phyloP scores from a whole-genome alignment of 2,329 filamentous ascomycete species.

The Epicoccum nigrum region DNA sequence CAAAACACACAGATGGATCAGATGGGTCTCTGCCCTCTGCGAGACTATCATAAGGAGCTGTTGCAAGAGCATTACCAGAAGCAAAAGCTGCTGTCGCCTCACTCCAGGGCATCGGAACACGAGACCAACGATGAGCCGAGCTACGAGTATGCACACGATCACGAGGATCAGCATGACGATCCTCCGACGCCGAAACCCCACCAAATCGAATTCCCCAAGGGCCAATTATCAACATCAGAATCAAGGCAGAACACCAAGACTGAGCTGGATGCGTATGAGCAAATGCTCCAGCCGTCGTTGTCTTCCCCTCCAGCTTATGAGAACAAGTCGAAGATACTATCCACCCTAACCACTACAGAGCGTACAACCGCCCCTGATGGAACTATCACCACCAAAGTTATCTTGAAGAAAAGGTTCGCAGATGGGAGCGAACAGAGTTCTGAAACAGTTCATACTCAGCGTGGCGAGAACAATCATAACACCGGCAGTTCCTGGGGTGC shows the following conservation, averaged over 20 bases:
- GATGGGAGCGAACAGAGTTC: slow-evolving; percentile 66
- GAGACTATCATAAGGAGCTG: slow-evolving; percentile 6
- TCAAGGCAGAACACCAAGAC: slow-evolving; percentile 32
- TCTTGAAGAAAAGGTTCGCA: slow-evolving; percentile 64
- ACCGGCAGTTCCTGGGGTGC: slow-evolving; percentile 18
- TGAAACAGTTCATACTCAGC: slow-evolving; percentile 58
- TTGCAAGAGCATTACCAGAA: slow-evolving; percentile 4
- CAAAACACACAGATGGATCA: slow-evolving; percentile 22
- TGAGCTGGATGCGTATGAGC: slow-evolving; percentile 62
- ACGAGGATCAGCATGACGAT: slow-evolving; percentile 45
- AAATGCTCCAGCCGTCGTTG: slow-evolving; percentile 48
- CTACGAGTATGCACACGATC: slow-evolving; percentile 43
- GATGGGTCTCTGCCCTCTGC: slow-evolving; percentile 9
- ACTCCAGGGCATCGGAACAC: neutral
- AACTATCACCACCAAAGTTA: slow-evolving; percentile 61
- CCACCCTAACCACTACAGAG: slow-evolving; percentile 64
- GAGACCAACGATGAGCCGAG: slow-evolving; percentile 35
- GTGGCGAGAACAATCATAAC: slow-evolving; percentile 27
- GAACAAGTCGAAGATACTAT: slow-evolving; percentile 52
- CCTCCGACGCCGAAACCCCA: slow-evolving; percentile 34
- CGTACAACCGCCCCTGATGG: slow-evolving; percentile 62
- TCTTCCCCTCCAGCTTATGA: neutral
- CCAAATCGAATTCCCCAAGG: slow-evolving; percentile 13
- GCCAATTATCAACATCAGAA: neutral
- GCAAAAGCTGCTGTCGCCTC: neutral